Conservation (phyloP, 2,329 filamentous ascomycete genomes). For the Botryotinia calthae region DNA sequence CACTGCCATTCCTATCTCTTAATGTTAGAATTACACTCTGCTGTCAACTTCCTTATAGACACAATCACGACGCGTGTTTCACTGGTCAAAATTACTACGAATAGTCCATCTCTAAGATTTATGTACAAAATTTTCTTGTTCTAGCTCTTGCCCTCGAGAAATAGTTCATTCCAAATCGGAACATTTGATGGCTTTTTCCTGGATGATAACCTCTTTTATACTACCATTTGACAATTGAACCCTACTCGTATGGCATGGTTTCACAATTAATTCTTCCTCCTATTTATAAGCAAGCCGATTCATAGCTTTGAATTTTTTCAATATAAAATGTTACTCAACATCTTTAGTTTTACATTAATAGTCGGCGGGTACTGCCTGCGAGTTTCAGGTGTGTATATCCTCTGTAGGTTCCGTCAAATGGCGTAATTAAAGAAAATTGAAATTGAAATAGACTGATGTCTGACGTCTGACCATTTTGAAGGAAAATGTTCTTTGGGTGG, state of each 20-base stretch:
- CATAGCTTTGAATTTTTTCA: too few species aligned
- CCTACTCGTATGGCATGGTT: neutral
- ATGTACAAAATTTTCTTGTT: accelerated
- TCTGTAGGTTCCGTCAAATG: neutral
- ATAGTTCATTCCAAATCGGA: accelerated
- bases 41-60: neutral
- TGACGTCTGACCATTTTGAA: too few species aligned
- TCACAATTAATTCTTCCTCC: neutral
- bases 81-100: neutral
- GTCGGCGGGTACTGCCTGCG: neutral
- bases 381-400: neutral
- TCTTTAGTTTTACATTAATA: neutral
- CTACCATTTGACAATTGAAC: neutral
- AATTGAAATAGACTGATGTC: too few species aligned
- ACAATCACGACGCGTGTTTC: neutral
- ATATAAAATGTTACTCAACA: too few species aligned
- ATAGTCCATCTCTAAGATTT: neutral
- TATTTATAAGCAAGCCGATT: neutral
- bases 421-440: neutral
- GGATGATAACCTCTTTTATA: neutral
- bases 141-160: neutral
- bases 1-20: neutral
- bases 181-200: neutral
- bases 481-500: accelerated
- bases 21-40: neutral